Evolutionary conservation across 202 grass and related monocot genomes (phyloP), one percentile per base, ranked within the genome.

Genomic region (Zoysia matrella): DNA sequence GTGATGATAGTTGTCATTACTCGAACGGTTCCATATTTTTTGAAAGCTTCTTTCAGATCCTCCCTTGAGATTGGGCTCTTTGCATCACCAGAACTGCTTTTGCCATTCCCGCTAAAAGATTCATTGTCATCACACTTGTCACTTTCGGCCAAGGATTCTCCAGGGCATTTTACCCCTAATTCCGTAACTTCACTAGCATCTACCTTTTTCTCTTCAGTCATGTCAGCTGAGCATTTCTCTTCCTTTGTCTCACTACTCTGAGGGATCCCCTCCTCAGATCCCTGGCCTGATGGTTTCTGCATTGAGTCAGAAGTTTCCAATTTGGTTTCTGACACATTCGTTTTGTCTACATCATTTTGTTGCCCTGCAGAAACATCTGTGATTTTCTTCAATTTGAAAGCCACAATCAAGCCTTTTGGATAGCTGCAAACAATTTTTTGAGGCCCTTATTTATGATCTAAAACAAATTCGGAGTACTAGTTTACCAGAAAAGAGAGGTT

Each of bases 21-120:
- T 90, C 88, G 88, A 65, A 97, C 64, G 75, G 56, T 81, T 87
- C 94, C 94, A 50, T 93, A 97, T 82, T 93, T 91, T 42, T 82
- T 22, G 80, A 91, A 81, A 11, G 76, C 50, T 66, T 80, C 50
- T 76, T 84, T 93, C 40, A 97, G 54, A 88, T 97, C 94, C 72
- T 97, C 90, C 53, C 94, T 88, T 8, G 84, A 87, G 45, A 97
- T 84, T 79, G 80, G 45, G 48, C 16, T 87, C 45, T 78, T 76
- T 12, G 36, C 62, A 83, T 77, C 77, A 43, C 62, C 54, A 78
- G 82, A 77, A 77, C 76, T 11, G 47, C 0, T 11, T 54, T 45
- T 78, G 65, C 2, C 57, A 73, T 75, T 69, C 41, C 36, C 83
- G 22, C 18, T 68, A 69, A 74, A 73, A 61, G 63, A 42, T 63